Base-by-base conservation (phyloP, 495 filamentous ascomycete species). In the Symbiotaphrina buchneri region DNA sequence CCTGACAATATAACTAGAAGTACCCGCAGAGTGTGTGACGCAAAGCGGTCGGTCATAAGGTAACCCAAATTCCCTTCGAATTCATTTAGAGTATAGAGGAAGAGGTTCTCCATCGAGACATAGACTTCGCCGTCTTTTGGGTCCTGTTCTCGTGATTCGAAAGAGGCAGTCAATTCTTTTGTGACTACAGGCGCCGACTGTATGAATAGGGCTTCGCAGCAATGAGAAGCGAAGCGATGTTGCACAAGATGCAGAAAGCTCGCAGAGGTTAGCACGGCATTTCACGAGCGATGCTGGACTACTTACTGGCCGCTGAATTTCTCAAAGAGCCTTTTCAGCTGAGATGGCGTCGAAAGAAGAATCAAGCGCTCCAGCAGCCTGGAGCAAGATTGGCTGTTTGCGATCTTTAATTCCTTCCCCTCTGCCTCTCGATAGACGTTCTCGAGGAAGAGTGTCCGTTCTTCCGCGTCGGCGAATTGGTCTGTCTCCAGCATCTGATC, bases 161-260 rank as follows among this genome's bases (percentile, higher is more conserved):
- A 40, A 19, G 57, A 47, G 20, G 63, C 54, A 30, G 59, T 64
- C 32, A 80, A 47, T 47, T 84, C 77, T 38, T 72, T 53, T 14
- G 72, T 75, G 16, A 92, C 74, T 5, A 76, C 54, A 0, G 75
- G 70, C 11, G 83, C 84, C 6, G 76, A 73, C 33, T 74, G 65
- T 21, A 82, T 56, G 43, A 97, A 94, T 6, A 97, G 59, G 10
- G 77, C 82, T 54, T 97, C 87, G 49, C 85, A 94, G 46, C 84
- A 95, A 52, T 97, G 87, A 31, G 79, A 81, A 3, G 87, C 87
- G 45, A 97, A 97, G 18, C 84, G 74, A 49, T 97, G 87, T 43
- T 87, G 83, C 15, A 93, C 67, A 18, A 94, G 61, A 42, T 79
- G 68, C 31, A 91, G 48, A 52, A 93, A 94, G 43, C 61, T 66